Evolutionary conservation across 192 early-diverging fungal genomes (phyloP).

Genomic region (Linnemannia schmuckeri): DNA sequence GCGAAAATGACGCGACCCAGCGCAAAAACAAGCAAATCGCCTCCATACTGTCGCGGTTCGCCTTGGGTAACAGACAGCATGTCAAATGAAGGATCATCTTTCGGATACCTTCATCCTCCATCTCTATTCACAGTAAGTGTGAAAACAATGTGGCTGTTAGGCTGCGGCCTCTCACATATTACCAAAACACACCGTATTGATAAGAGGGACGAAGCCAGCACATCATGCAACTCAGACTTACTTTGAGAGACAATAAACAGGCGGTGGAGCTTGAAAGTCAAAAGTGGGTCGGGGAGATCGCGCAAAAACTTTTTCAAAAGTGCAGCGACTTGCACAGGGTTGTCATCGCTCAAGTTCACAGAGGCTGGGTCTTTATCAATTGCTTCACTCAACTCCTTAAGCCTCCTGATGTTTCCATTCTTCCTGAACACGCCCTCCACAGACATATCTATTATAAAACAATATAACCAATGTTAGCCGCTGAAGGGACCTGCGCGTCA

Average conservation of each 20-base stretch:
- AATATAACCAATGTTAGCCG: neutral
- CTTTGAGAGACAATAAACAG: conserved; percentile 87
- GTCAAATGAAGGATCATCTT: conserved; percentile 84
- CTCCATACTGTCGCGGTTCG: conserved; percentile 92
- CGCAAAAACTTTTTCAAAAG: conserved; percentile 96
- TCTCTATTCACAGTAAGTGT: conserved; percentile 46
- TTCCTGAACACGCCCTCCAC: conserved; percentile 98
- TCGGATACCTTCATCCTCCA: conserved; percentile 64
- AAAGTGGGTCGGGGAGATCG: conserved; percentile 94
- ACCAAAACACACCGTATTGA: neutral
- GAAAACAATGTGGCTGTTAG: neutral
- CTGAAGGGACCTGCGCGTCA: too few species aligned
- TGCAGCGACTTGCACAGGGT: conserved; percentile 93
- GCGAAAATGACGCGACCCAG: conserved; percentile 83
- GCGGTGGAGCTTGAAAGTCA: conserved; percentile 89
- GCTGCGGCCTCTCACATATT: neutral
- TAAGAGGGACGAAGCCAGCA: neutral
- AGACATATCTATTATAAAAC: conserved; percentile 63
- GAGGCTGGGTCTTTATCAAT: conserved; percentile 86
- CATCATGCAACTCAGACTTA: conserved; percentile 21
- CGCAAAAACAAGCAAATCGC: conserved; percentile 90
- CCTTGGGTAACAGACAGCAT: conserved; percentile 86
- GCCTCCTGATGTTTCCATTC: conserved; percentile 94
- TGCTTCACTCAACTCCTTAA: conserved; percentile 87
- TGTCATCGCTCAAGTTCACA: conserved; percentile 77